Base-by-base conservation (phyloP, 1,284 basidiomycete species). In the Ceratobasidium sp. region DNA sequence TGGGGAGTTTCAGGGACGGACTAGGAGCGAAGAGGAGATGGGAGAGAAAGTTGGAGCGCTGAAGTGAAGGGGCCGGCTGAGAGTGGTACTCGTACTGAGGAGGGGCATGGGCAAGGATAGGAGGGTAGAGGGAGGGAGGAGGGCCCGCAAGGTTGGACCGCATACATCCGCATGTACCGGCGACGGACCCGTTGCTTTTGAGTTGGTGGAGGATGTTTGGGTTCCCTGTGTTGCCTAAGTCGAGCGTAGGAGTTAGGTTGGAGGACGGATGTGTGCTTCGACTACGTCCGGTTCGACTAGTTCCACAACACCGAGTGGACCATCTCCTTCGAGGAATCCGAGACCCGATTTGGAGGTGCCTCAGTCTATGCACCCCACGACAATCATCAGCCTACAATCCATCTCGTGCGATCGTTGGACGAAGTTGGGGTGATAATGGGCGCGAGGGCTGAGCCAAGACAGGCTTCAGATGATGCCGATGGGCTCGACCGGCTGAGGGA, bases 191-290 rank as follows among this genome's bases (percentile, higher is more conserved):
- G 36, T 48, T 54, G n/a, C 75, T 66, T 60, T 59, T 77, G 72
- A 93, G n/a, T 80, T 91, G 92, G 88, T 93, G 92, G 93, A 85
- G 93, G 75, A 83, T 93, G 79, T 93, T 93, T 80, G 86, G 91
- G 47, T 93, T 93, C 83, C 90, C 90, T 66, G 80, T 77, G 67
- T 77, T 72, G 62, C 73, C 75, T n/a, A n/a, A n/a, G n/a, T n/a
- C n/a, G n/a, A n/a, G n/a, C n/a, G n/a, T n/a, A n/a, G n/a, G n/a
- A n/a, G n/a, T n/a, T n/a, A n/a, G n/a, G n/a, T n/a, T n/a, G n/a
- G n/a, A n/a, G n/a, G n/a, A n/a, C n/a, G n/a, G n/a, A n/a, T n/a
- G n/a, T n/a, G n/a, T n/a, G n/a, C n/a, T n/a, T n/a, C n/a, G n/a
- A n/a, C n/a, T n/a, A n/a, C n/a, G n/a, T n/a, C n/a, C n/a, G n/a